A percentile compares a stretch with the other conserved stretches of the same genome.
phyloP scores from a whole-genome alignment of 768 basidiomycete species.

The Mycena filopes region DNA sequence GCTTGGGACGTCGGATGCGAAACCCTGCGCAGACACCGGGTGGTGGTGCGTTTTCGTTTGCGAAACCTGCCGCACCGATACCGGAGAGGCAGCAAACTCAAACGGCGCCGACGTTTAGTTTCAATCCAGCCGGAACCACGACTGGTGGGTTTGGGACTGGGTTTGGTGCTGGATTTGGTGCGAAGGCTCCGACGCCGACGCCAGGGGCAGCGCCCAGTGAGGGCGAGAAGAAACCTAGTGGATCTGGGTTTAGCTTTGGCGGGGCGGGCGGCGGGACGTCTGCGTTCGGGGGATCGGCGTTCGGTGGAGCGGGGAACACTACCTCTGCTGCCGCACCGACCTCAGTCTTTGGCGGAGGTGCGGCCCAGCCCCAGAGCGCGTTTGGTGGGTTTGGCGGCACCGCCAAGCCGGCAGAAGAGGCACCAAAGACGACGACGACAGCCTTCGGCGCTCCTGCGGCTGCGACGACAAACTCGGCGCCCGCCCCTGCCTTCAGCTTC shows the following conservation, averaged over 20 bases:
- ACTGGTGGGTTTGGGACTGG: conserved; percentile 2
- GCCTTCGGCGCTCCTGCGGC: too few species aligned
- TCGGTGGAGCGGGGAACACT: too few species aligned
- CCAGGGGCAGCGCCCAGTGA: conserved; percentile 34
- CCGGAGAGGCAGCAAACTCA: conserved; percentile 26
- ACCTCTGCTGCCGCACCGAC: too few species aligned
- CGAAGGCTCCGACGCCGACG: conserved; percentile 34
- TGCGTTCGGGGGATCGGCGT: conserved; percentile 1
- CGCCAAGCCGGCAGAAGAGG: too few species aligned
- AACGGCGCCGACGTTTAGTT: conserved; percentile 10
- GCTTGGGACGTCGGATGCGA: conserved; percentile 27
- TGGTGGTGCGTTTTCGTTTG: conserved; percentile 36
- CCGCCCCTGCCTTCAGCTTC: too few species aligned
- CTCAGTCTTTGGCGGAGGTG: too few species aligned
- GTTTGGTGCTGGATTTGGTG: conserved; percentile 12
- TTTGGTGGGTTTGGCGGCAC: too few species aligned
- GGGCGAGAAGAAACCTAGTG: conserved; percentile 35
- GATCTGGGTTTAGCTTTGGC: conserved; percentile 28
- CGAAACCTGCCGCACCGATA: conserved; percentile 28
- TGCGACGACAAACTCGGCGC: too few species aligned
- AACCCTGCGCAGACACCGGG: conserved; percentile 36
- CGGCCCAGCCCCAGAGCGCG: too few species aligned
- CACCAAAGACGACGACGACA: too few species aligned
- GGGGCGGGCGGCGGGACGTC: conserved; percentile 28
- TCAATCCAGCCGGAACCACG: not conserved